Percentiles rank a stretch among this genome's conserved stretches.
Conservation (phyloP, 1,139 yeast genomes). For the Wickerhamiella infanticola region DNA sequence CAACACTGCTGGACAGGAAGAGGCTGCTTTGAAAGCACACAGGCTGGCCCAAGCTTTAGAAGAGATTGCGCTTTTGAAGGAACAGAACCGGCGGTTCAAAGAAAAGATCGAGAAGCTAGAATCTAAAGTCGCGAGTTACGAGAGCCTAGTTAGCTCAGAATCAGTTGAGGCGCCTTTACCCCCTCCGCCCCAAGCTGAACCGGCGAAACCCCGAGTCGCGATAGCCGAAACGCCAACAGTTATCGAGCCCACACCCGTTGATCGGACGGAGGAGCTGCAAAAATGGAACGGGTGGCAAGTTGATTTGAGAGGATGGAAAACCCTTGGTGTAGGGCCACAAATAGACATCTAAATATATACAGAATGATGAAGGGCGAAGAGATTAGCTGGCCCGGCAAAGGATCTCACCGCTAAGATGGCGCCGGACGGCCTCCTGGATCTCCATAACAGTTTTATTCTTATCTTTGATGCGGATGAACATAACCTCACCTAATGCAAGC, state of each 20-base stretch:
- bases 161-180: too few species aligned
- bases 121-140: slow-evolving; percentile 1
- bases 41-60: not conserved
- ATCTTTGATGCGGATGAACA: slow-evolving; percentile 38
- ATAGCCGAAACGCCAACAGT: too few species aligned
- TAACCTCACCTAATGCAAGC: slow-evolving; percentile 77
- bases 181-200: too few species aligned
- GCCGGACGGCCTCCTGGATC: slow-evolving; percentile 76
- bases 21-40: not conserved
- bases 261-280: slow-evolving; percentile 21
- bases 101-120: slow-evolving; percentile 2
- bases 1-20: too few species aligned
- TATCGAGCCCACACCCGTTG: too few species aligned
- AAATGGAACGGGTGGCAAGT: slow-evolving; percentile 79
- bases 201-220: too few species aligned
- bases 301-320: slow-evolving; percentile 72
- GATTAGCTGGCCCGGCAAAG: slow-evolving; percentile 47
- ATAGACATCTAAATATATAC: slow-evolving; percentile 29
- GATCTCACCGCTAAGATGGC: slow-evolving; percentile 58
- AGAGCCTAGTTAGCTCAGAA: too few species aligned
- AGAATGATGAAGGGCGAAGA: not conserved
- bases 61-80: slow-evolving; percentile 1
- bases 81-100: slow-evolving; percentile 7
- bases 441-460: slow-evolving; percentile 42
- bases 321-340: slow-evolving; percentile 44